Conservation (phyloP, 78 protist genomes). For the Dictyostelium intermedium region DNA sequence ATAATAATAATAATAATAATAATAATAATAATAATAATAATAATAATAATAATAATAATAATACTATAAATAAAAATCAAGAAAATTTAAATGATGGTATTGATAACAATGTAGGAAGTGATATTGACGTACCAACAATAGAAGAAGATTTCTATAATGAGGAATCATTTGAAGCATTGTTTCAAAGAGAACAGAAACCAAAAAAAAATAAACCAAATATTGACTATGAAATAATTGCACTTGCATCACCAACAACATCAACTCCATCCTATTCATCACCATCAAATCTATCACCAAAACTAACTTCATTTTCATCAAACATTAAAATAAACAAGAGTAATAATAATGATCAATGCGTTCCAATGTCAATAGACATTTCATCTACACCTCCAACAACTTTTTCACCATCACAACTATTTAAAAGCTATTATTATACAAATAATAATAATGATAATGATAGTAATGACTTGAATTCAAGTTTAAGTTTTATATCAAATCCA, state of each 20-base stretch:
- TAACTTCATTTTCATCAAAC: background rate
- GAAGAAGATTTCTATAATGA: background rate
- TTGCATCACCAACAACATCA: background rate
- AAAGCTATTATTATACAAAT: background rate
- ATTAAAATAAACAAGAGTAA: background rate
- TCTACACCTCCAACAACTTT: background rate
- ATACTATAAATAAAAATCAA: no score
- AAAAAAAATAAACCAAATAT: background rate
- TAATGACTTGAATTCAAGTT: background rate
- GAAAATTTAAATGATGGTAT: background rate
- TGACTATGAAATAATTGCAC: background rate
- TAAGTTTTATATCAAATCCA: background rate
- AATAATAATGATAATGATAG: background rate
- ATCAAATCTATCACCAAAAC: background rate
- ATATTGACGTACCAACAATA: background rate
- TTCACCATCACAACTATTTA: background rate
- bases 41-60: background rate
- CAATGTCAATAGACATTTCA: background rate
- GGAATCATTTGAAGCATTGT: background rate
- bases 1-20: background rate
- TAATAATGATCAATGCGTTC: background rate
- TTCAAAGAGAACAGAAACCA: background rate
- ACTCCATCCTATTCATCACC: background rate
- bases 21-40: background rate
- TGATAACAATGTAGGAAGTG: background rate